These are phyloP conservation scores for Benincasa hispida DNA, from an alignment of 306 rosid species.

Conservation along the genomic window DNA sequence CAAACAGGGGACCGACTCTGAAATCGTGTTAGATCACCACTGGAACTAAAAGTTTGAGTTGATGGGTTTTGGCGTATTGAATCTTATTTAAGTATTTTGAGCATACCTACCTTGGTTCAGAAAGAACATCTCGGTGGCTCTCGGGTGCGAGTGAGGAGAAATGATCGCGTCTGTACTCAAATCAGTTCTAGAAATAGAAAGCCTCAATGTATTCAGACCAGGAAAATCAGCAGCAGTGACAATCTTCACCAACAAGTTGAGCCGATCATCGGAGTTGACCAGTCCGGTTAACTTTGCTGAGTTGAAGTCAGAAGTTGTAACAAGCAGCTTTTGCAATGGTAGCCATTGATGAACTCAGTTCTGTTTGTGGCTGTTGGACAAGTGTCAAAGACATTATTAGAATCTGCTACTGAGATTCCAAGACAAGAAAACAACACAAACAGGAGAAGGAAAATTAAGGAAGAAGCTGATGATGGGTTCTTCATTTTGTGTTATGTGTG, in stretches of 20 bases:
- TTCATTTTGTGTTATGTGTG: constrained; percentile 19
- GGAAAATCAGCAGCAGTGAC: constrained; percentile 44
- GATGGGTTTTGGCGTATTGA: neutral
- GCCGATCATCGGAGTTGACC: constrained; percentile 25
- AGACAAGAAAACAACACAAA: constrained; percentile 11
- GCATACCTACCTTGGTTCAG: constrained; percentile 28
- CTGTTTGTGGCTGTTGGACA: constrained; percentile 43
- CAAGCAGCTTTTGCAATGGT: constrained; percentile 52
- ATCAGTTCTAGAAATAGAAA: constrained; percentile 54
- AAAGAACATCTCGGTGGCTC: constrained; percentile 56
- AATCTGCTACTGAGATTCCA: constrained; percentile 25
- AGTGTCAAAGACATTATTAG: constrained; percentile 38
- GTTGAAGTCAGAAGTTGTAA: constrained; percentile 42
- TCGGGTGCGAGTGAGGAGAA: constrained; percentile 50
- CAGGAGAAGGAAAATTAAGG: constrained; percentile 13
- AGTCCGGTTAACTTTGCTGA: constrained; percentile 25
- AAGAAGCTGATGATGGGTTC: neutral
- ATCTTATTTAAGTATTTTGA: no score
- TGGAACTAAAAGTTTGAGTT: neutral
- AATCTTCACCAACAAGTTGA: constrained; percentile 25
- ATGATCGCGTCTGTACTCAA: constrained; percentile 35
- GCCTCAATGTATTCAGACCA: constrained; percentile 64
- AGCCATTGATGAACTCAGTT: constrained; percentile 48
- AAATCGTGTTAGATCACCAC: neutral
- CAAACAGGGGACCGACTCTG: neutral